Evolutionary conservation across 2,329 filamentous ascomycete genomes (phyloP).

Genomic region (Ceratocystis harringtonii): DNA sequence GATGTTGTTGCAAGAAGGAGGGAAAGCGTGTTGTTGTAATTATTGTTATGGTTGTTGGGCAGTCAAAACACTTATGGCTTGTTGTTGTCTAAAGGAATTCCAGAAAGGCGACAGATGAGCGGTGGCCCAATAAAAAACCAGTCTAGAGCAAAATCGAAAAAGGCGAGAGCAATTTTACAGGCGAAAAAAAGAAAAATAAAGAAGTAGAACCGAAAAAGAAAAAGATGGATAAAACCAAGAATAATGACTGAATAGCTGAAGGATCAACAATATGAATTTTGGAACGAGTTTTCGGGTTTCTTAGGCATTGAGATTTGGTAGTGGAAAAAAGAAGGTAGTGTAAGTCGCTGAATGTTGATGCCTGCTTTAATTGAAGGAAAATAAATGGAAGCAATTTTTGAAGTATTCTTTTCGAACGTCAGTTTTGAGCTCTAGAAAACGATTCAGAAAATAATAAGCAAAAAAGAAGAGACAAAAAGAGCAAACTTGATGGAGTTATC

Average conservation of each 20-base stretch:
- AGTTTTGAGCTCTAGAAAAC: not conserved
- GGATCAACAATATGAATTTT: conserved; percentile 3
- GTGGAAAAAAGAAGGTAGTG: not conserved
- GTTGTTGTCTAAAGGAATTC: not conserved
- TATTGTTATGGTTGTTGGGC: conserved; percentile 6
- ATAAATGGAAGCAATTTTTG: not conserved
- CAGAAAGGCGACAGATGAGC: not conserved
- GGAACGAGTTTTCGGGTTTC: not conserved
- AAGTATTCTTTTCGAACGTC: not conserved
- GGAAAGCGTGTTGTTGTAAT: conserved; percentile 3
- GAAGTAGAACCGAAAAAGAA: not conserved
- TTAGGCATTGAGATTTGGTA: not conserved
- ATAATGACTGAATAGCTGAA: not conserved
- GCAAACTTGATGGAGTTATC: not conserved
- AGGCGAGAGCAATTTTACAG: not conserved
- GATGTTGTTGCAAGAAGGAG: not conserved
- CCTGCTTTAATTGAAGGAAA: not conserved
- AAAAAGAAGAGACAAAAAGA: not conserved
- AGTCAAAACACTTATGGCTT: not conserved
- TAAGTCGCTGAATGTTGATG: not conserved
- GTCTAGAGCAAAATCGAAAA: not conserved
- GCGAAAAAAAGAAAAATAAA: not conserved
- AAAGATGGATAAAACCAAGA: not conserved
- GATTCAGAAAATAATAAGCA: not conserved
- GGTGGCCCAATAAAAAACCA: conserved; percentile 1